Evolutionary conservation across 2,329 filamentous ascomycete species (phyloP).

Genomic region (Knoxdaviesia capensis): DNA sequence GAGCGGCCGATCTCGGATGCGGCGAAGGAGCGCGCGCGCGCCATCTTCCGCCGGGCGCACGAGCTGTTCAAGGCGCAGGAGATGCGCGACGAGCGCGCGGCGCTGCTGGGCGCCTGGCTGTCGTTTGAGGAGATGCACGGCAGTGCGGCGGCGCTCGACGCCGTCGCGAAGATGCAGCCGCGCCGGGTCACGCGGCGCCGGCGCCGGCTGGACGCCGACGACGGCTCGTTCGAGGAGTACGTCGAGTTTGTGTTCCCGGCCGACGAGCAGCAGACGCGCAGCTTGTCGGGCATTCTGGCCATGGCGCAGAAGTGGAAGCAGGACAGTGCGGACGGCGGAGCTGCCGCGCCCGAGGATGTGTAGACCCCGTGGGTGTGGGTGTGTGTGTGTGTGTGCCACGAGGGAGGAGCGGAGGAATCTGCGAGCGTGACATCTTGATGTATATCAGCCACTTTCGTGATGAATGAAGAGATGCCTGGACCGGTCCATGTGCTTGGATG

Average conservation of each 20-base stretch:
- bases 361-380: no score
- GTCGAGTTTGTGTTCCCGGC: constrained; percentile 94
- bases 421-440: no score
- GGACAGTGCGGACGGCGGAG: constrained; percentile 16
- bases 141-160: constrained; percentile 50
- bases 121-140: constrained; percentile 82
- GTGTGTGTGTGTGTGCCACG: no score
- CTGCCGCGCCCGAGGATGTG: no score
- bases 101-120: constrained; percentile 79
- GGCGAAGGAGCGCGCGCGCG: constrained; percentile 64
- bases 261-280: constrained; percentile 72
- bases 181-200: constrained; percentile 80
- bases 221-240: constrained; percentile 91
- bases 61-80: constrained; percentile 75
- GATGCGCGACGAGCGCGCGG: constrained; percentile 84
- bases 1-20: constrained; percentile 58
- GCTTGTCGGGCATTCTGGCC: constrained; percentile 64
- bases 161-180: constrained; percentile 85
- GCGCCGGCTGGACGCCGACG: constrained; percentile 44
- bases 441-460: no score
- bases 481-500: no score
- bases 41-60: constrained; percentile 70
- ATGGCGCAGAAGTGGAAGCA: constrained; percentile 82
- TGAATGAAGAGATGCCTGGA: no score
- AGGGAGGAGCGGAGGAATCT: no score